Conservation (phyloP, 1,284 basidiomycete species). For the Neonothopanus nambi region DNA sequence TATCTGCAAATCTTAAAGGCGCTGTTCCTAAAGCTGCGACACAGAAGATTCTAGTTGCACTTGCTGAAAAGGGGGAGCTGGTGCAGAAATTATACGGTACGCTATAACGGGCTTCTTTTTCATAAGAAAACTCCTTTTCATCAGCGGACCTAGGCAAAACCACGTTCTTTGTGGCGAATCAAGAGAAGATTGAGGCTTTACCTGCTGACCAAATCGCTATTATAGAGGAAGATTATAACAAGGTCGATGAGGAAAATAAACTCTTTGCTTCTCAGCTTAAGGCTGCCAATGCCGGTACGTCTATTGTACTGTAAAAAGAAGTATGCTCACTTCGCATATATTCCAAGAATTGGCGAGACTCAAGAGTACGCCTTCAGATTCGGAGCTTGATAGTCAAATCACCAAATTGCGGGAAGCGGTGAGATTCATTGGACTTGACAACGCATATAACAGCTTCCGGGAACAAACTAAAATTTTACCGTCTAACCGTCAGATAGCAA, state of each 20-base stretch:
- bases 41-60: conserved; percentile 76
- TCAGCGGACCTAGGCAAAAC: conserved; percentile 64
- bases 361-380: conserved; percentile 66
- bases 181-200: conserved; percentile 62
- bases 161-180: conserved; percentile 79
- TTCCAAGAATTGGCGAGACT: conserved; percentile 62
- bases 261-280: conserved; percentile 51
- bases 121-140: conserved; percentile 19
- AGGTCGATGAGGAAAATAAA: conserved; percentile 63
- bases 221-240: conserved; percentile 55
- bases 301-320: conserved; percentile 5
- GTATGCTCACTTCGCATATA: conserved; percentile 1
- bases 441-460: background rate
- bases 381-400: conserved; percentile 58
- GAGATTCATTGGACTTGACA: conserved; percentile 7
- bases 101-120: conserved; percentile 19
- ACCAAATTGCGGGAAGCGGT: conserved; percentile 45
- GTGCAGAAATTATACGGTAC: conserved; percentile 79
- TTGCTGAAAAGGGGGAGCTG: conserved; percentile 77
- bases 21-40: conserved; percentile 78
- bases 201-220: conserved; percentile 56
- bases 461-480: conserved; percentile 11
- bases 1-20: conserved; percentile 85
- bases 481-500: conserved; percentile 43
- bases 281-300: conserved; percentile 50